phyloP scores from a whole-genome alignment of 2,329 filamentous ascomycete species.

The Didymosphaeria variabile region DNA sequence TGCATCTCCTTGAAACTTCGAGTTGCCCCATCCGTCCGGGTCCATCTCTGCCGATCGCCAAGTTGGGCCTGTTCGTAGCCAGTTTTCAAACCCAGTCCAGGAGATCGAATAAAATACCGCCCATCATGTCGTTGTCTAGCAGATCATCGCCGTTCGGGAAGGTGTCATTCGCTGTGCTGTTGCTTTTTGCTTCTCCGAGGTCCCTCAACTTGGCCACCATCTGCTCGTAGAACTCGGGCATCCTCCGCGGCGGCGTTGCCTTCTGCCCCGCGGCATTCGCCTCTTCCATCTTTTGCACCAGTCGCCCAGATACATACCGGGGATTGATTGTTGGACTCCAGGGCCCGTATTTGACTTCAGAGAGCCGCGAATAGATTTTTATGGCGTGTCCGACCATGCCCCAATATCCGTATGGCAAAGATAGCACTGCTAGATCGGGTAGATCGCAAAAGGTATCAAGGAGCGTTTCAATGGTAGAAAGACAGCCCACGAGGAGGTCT shows the following conservation, averaged over 20 bases:
- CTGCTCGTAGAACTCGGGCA: slow-evolving; percentile 11
- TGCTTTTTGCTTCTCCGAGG: not conserved
- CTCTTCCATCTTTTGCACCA: slow-evolving; percentile 11
- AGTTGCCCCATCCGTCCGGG: too few relatives aligned
- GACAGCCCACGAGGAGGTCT: slow-evolving; percentile 17
- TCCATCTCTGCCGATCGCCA: too few relatives aligned
- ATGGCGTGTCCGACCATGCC: slow-evolving; percentile 15
- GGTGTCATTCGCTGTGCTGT: not conserved
- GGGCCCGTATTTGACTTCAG: slow-evolving; percentile 12
- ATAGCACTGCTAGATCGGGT: slow-evolving; percentile 8
- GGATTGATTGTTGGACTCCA: slow-evolving; percentile 11
- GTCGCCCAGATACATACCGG: not conserved
- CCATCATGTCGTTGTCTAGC: slow-evolving; percentile 11
- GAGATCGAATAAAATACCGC: slow-evolving; percentile 16
- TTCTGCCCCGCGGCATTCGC: slow-evolving; percentile 5
- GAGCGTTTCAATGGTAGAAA: slow-evolving; percentile 13
- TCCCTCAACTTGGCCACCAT: slow-evolving; percentile 12
- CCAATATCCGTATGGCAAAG: slow-evolving; percentile 19
- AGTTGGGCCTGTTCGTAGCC: not conserved
- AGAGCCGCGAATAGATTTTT: slow-evolving; percentile 17
- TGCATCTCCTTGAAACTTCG: too few relatives aligned
- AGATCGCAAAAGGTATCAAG: slow-evolving; percentile 15
- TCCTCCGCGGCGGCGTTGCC: slow-evolving; percentile 8
- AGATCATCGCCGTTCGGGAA: not conserved
- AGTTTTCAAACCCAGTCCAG: not conserved